These are phyloP conservation scores for Hsuehochloa calcarea DNA, from an alignment of 176 grass and related monocot genomes.

Conservation along the genomic window DNA sequence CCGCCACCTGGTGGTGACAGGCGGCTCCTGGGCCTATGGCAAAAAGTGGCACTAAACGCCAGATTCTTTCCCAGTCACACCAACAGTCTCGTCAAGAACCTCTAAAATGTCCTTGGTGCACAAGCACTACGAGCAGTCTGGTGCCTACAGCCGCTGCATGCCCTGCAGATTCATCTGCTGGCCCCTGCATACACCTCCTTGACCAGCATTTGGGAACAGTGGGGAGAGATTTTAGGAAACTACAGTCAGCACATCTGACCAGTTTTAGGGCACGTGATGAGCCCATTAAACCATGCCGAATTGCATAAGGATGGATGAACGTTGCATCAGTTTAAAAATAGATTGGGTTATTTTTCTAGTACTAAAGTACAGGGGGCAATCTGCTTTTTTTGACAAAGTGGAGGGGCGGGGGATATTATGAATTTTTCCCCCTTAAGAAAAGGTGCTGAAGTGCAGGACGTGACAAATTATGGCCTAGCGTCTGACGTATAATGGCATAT, in stretches of 20 bases:
- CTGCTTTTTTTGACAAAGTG: not conserved
- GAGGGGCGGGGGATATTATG: not conserved
- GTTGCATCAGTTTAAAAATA: no score
- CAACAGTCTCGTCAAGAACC: no score
- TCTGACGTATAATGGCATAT: not conserved
- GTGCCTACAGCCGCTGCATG: no score
- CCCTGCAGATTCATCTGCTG: no score
- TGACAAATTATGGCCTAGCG: not conserved
- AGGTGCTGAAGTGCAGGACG: not conserved
- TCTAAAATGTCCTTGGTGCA: no score
- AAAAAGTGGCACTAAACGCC: no score
- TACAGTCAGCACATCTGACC: not conserved
- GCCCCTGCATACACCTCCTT: not conserved
- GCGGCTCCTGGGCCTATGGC: no score
- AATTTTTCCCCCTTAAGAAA: not conserved
- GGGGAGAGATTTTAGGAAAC: not conserved
- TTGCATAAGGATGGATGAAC: not conserved
- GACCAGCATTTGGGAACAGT: not conserved
- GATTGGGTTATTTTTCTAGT: no score
- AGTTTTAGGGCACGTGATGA: not conserved
- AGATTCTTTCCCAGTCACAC: no score
- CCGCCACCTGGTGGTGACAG: no score
- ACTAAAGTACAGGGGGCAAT: not conserved
- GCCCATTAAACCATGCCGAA: not conserved
- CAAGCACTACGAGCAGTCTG: no score